Evolutionary conservation across 2,329 filamentous ascomycete genomes (phyloP).

Genomic region (Alternaria conjuncta): DNA sequence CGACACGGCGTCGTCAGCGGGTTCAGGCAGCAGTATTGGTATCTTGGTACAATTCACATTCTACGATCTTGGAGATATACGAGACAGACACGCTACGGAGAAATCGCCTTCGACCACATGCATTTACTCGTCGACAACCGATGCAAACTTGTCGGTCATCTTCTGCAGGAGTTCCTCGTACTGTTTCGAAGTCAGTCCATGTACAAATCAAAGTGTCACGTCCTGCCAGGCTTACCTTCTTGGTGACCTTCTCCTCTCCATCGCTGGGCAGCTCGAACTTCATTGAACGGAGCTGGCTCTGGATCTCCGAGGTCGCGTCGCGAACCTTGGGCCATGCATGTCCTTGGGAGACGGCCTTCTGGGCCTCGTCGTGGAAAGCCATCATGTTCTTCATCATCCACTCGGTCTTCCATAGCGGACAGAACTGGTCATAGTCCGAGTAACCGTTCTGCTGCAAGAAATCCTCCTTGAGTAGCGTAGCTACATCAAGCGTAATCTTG

Average conservation of each 20-base stretch:
- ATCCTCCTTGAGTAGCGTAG: constrained; percentile 93
- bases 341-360: constrained; percentile 92
- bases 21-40: constrained; percentile 42
- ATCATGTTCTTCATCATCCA: constrained; percentile 99
- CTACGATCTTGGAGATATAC: constrained; percentile 32
- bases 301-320: constrained; percentile 86
- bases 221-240: constrained; percentile 70
- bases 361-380: constrained; percentile 95
- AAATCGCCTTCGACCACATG: constrained; percentile 51
- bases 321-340: constrained; percentile 92
- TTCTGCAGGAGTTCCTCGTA: constrained; percentile 90
- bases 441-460: constrained; percentile 99
- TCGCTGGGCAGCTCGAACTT: constrained; percentile 96
- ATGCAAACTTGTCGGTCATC: constrained; percentile 97
- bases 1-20: constrained; percentile 43
- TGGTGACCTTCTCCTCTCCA: constrained; percentile 77
- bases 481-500: constrained; percentile 97
- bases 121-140: constrained; percentile 88
- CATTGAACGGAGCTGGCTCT: constrained; percentile 83
- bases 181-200: constrained; percentile 59
- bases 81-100: constrained; percentile 36
- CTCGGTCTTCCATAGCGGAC: constrained; percentile 98
- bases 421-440: constrained; percentile 99
- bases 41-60: constrained; percentile 35
- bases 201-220: background rate